phyloP scores from a whole-genome alignment of 441 rosid species.

The Aleurites moluccanus region DNA sequence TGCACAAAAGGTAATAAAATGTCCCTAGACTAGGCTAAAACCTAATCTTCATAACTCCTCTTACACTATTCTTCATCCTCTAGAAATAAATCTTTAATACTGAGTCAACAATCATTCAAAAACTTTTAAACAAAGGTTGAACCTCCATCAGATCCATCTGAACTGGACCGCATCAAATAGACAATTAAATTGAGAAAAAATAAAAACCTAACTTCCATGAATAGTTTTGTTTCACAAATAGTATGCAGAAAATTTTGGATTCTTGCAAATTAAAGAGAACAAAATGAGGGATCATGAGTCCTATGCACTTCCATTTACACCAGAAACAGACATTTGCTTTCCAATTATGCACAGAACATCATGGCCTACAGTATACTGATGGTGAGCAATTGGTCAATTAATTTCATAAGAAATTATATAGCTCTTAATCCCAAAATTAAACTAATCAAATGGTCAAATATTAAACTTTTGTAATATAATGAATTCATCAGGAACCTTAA shows the following conservation, averaged over 20 bases:
- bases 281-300: too few relatives aligned
- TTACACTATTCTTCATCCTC: constrained; percentile 1
- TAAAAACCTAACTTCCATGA: background rate
- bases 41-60: background rate
- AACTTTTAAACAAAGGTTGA: background rate
- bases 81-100: background rate
- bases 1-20: background rate
- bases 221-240: background rate
- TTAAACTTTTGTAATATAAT: background rate
- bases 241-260: background rate
- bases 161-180: background rate
- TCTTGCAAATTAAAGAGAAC: background rate
- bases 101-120: background rate
- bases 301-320: background rate
- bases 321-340: background rate
- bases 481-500: background rate
- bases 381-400: background rate
- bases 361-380: background rate
- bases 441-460: background rate
- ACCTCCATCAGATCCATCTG: background rate
- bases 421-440: background rate
- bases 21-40: background rate
- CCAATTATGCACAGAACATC: background rate
- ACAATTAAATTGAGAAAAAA: background rate
- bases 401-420: background rate